Evolutionary conservation across 1,284 basidiomycete genomes (phyloP), one percentile per base, ranked within the genome.

Genomic region (Ustilago hordei): DNA sequence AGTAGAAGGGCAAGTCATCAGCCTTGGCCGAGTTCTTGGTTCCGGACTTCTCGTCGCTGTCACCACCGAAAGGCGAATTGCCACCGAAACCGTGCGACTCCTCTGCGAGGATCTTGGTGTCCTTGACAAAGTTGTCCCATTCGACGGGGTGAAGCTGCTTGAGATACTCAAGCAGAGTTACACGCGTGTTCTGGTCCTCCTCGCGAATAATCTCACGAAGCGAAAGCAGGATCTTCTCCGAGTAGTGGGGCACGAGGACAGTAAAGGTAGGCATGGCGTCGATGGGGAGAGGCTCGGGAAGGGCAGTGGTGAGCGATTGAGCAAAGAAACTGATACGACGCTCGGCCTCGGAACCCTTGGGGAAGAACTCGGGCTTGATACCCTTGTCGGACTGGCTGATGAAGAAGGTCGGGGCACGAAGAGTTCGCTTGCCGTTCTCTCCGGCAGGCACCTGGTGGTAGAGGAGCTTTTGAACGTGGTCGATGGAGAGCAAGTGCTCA

Each of bases 101-200:
- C 87, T 98, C 95, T 1, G 96, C 96, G 59, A 99, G 90, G 79
- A 99, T 99, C 90, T 97, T 99, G 86, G 97, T 99, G 86, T 99
- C 96, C 89, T 95, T 95, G 84, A 99, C 96, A 80, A 99, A 99
- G 87, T 99, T 99, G 88, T 98, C 95, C 96, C 96, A 99, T 86
- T 99, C 96, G 82, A 99, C 90, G 4, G 95, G 93, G 86, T 99
- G 96, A 55, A 99, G 91, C 87, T 99, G 96, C 88, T 99, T 99
- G 83, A 99, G 90, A 88, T 99, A 86, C 69, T 86, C 84, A 61
- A 86, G 81, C 64, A 86, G 65, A 9, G 84, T 86, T 17, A 86
- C 84, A 60, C 84, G 81, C 56, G 84, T 85, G 78, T 86, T 86
- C 76, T 86, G 84, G 78, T 86, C 84, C 75, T 86, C 84, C 64